These are phyloP conservation scores for Solanum dulcamara DNA, from an alignment of 257 asterid genomes.

Conservation along the genomic window DNA sequence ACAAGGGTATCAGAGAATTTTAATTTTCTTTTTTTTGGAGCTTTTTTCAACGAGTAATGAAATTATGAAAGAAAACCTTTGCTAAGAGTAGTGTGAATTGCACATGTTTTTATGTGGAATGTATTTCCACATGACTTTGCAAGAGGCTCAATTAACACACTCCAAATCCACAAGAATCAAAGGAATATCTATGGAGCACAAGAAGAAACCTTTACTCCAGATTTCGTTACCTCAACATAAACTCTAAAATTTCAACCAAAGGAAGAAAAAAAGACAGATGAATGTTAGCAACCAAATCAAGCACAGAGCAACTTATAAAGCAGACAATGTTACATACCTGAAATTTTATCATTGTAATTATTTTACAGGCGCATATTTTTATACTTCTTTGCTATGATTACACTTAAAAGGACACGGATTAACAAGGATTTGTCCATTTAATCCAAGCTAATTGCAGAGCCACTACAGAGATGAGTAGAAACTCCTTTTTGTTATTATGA, in stretches of 20 bases:
- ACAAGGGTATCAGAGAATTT: too few species aligned
- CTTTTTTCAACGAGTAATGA: too few species aligned
- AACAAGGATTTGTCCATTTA: not conserved
- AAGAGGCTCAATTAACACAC: not conserved
- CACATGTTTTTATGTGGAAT: too few species aligned
- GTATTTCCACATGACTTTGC: too few species aligned
- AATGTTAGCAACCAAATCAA: not conserved
- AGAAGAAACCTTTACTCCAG: not conserved
- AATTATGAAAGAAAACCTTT: too few species aligned
- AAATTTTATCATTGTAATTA: not conserved
- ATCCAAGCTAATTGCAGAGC: not conserved
- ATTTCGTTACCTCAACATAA: not conserved
- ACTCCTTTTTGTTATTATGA: slow-evolving; percentile 2
- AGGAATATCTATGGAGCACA: not conserved
- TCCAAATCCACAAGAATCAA: not conserved
- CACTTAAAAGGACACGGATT: not conserved
- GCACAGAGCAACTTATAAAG: not conserved
- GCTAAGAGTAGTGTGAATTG: too few species aligned
- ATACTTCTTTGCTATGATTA: not conserved
- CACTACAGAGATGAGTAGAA: not conserved
- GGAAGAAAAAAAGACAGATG: not conserved
- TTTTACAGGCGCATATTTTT: not conserved
- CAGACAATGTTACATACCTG: not conserved
- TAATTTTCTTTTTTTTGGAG: too few species aligned
- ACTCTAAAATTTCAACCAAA: not conserved